Percentiles rank a stretch among this genome's conserved stretches.
Evolutionary conservation across 2,329 filamentous ascomycete genomes (phyloP).

Genomic region (Penicillium capsulatum): DNA sequence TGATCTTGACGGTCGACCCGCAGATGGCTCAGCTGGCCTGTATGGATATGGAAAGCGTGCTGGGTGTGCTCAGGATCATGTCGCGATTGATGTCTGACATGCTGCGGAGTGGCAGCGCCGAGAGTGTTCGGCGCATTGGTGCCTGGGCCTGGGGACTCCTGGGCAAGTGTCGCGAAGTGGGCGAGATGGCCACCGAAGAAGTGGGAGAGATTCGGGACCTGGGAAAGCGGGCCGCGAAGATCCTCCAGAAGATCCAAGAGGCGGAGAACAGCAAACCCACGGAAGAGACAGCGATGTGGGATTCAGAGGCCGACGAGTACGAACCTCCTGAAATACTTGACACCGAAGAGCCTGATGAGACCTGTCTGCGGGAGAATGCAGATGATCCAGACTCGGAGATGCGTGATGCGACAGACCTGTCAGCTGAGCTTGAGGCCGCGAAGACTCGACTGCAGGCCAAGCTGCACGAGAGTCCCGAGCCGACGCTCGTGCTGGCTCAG

Average conservation of each 20-base stretch:
- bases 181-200: conserved; percentile 70
- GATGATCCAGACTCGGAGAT: conserved; percentile 13
- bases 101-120: conserved; percentile 57
- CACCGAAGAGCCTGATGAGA: not conserved
- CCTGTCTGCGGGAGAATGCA: not conserved
- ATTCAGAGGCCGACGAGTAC: conserved; percentile 1
- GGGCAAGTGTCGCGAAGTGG: conserved; percentile 67
- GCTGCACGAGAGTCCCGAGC: conserved; percentile 20
- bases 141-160: conserved; percentile 83
- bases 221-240: conserved; percentile 66
- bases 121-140: conserved; percentile 63
- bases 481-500: conserved; percentile 10
- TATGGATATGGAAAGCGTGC: conserved; percentile 58
- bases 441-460: conserved; percentile 46
- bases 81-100: conserved; percentile 56
- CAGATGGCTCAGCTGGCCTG: conserved; percentile 49
- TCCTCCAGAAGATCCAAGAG: conserved; percentile 43
- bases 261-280: conserved; percentile 34
- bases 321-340: not conserved
- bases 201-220: conserved; percentile 73
- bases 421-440: conserved; percentile 46
- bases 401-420: conserved; percentile 15
- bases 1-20: conserved; percentile 42
- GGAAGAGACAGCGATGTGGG: conserved; percentile 19
- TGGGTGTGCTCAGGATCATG: conserved; percentile 62